Conservation (phyloP, 768 basidiomycete genomes). For the Neoboletus brunneissimus region DNA sequence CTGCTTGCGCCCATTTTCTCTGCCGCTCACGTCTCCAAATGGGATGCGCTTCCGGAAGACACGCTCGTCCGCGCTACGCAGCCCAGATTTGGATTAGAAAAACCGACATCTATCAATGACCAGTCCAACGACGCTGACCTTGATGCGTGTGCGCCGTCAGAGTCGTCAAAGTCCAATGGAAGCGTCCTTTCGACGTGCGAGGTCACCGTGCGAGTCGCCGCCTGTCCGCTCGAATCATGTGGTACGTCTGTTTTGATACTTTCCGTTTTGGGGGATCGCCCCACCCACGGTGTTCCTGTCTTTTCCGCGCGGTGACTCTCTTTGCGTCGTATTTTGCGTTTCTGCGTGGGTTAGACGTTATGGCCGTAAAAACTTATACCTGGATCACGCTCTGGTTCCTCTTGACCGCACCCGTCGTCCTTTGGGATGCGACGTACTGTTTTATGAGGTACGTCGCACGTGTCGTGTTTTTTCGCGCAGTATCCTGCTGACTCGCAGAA, state of each 20-base stretch:
- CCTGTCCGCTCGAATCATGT: background rate
- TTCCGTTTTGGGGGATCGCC: background rate
- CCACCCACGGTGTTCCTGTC: background rate
- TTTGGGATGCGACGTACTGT: conserved; percentile 83
- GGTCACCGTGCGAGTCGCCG: background rate
- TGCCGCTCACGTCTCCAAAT: conserved; percentile 30
- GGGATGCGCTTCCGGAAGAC: conserved; percentile 18
- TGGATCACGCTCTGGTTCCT: conserved; percentile 73
- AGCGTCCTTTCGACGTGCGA: background rate
- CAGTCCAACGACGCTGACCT: background rate
- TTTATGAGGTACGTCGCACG: conserved; percentile 56
- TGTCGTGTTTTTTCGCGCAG: too few relatives aligned
- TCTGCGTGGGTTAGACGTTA: conserved; percentile 17
- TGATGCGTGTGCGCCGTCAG: background rate
- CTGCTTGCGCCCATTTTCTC: conserved; percentile 30
- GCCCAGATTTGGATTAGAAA: background rate
- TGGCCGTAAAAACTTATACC: conserved; percentile 50
- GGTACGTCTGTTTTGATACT: background rate
- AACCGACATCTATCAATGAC: background rate
- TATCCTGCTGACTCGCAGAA: background rate
- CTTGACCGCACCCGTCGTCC: conserved; percentile 46
- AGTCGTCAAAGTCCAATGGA: background rate
- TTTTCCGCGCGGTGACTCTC: background rate
- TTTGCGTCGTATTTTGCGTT: background rate
- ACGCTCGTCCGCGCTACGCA: background rate